These are phyloP conservation scores for Aspergillus saccharolyticus DNA, from an alignment of 495 filamentous ascomycete species.

Conservation along the genomic window DNA sequence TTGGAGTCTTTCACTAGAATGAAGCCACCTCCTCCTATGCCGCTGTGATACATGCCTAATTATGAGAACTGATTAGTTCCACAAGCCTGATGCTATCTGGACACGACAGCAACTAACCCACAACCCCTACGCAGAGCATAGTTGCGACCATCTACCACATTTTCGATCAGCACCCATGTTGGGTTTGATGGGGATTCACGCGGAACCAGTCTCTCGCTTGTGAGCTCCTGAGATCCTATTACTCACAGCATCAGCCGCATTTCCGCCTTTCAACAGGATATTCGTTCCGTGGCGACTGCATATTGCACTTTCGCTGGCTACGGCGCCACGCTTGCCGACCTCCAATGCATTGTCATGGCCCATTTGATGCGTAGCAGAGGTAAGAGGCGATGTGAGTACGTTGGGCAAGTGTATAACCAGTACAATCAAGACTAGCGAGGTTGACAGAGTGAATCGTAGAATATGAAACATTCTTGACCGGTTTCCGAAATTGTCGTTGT, in stretches of 20 bases:
- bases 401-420: slow-evolving; percentile 22
- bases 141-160: slow-evolving; percentile 57
- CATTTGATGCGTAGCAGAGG: slow-evolving; percentile 7
- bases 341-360: slow-evolving; percentile 7
- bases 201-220: no score
- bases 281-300: slow-evolving; percentile 75
- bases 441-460: slow-evolving; percentile 17
- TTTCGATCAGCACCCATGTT: background rate
- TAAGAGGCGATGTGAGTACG: slow-evolving; percentile 22
- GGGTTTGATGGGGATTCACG: no score
- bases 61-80: background rate
- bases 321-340: slow-evolving; percentile 57
- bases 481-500: background rate
- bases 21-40: slow-evolving; percentile 87
- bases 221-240: no score
- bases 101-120: slow-evolving; percentile 41
- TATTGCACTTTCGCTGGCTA: slow-evolving; percentile 71
- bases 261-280: slow-evolving; percentile 62
- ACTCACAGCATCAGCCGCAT: slow-evolving; percentile 67
- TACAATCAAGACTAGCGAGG: slow-evolving; percentile 20
- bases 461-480: slow-evolving; percentile 12
- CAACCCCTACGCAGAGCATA: slow-evolving; percentile 68
- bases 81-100: background rate
- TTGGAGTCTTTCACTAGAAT: slow-evolving; percentile 62
- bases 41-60: slow-evolving; percentile 76